Evolutionary conservation across 441 rosid genomes (phyloP), one percentile per base, ranked within the genome.

Genomic region (Euphorbia corollata): DNA sequence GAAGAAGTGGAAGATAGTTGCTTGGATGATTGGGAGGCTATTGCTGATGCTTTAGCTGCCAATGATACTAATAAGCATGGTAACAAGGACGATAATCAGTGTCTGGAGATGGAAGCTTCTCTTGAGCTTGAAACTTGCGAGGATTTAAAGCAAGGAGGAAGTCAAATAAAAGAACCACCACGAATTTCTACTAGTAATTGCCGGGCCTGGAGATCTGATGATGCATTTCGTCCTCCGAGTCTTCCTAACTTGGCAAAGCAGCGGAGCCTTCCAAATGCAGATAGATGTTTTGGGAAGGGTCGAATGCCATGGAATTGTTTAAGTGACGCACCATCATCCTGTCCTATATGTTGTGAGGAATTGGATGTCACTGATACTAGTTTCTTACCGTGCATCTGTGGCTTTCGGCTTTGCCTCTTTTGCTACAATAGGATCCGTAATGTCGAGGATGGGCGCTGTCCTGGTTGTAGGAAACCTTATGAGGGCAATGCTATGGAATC

Each of bases 41-140:
- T 90, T 72, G 97, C 98, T n/a, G 98, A 93, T 79, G 97, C 98
- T 72, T 75, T 93, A 73, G 95, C 92, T 1, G 91, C 92, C 1
- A 74, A 75, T 71, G 92, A 85, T 15, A 81, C 72, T 65, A 84
- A 77, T n/a, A 78, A 77, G 65, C 75, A 71, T 11, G 82, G 75
- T 68, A 64, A 39, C n/a, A 48, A 34, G 68, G 73, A 76, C 30
- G 73, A 70, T 32, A 70, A 72, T 69, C 71, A 76, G 3, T 77
- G 74, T 73, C 23, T 38, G 54, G 70, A 64, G 15, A 70, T 71
- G 3, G 79, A 77, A 34, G 57, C 70, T 0, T 55, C 77, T 9
- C 38, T 74, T 18, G 79, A 72, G 75, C 70, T 55, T 51, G 81
- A 73, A 61, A 65, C 61, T 70, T 38, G 36, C 8, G 79, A 65